phyloP scores from a whole-genome alignment of 805 yeast species.

The Metschnikowia drakensbergensis region DNA sequence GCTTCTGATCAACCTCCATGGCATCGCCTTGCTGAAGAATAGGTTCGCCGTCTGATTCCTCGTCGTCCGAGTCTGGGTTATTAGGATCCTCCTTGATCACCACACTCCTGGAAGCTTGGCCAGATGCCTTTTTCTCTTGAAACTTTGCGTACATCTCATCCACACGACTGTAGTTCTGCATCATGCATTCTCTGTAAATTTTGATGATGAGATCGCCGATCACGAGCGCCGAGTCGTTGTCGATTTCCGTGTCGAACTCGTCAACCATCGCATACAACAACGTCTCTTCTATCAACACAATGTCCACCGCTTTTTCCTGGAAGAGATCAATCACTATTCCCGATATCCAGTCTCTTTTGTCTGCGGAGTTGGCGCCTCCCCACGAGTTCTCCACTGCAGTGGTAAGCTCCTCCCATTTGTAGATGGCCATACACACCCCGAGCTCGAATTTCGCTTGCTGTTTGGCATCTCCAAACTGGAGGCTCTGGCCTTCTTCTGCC shows the following conservation, averaged over 20 bases:
- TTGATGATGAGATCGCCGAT: slow-evolving; percentile 66
- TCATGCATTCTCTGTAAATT: slow-evolving; percentile 60
- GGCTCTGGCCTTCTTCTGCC: slow-evolving; percentile 40
- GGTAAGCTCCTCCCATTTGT: slow-evolving; percentile 82
- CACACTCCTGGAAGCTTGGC: slow-evolving; percentile 33
- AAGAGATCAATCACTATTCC: slow-evolving; percentile 80
- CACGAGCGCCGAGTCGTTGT: slow-evolving; percentile 80
- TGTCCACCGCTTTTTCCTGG: slow-evolving; percentile 62
- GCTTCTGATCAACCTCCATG: slow-evolving; percentile 31
- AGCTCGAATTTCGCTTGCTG: slow-evolving; percentile 86
- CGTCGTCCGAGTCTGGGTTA: slow-evolving; percentile 54
- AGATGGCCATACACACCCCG: slow-evolving; percentile 88
- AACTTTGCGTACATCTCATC: slow-evolving; percentile 60
- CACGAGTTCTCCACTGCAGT: slow-evolving; percentile 89
- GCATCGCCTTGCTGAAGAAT: slow-evolving; percentile 29
- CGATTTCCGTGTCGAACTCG: slow-evolving; percentile 86
- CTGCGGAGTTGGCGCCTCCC: slow-evolving; percentile 93
- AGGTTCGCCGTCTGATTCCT: slow-evolving; percentile 45
- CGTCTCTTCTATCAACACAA: slow-evolving; percentile 78
- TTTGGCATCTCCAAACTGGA: slow-evolving; percentile 51
- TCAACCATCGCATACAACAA: slow-evolving; percentile 87
- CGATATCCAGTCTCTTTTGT: slow-evolving; percentile 92
- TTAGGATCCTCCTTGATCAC: slow-evolving; percentile 56
- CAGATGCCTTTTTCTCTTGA: slow-evolving; percentile 46
- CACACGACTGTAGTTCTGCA: slow-evolving; percentile 49